Evolutionary conservation across 1,139 yeast species (phyloP).

Genomic region (Spathaspora jeffriesii): DNA sequence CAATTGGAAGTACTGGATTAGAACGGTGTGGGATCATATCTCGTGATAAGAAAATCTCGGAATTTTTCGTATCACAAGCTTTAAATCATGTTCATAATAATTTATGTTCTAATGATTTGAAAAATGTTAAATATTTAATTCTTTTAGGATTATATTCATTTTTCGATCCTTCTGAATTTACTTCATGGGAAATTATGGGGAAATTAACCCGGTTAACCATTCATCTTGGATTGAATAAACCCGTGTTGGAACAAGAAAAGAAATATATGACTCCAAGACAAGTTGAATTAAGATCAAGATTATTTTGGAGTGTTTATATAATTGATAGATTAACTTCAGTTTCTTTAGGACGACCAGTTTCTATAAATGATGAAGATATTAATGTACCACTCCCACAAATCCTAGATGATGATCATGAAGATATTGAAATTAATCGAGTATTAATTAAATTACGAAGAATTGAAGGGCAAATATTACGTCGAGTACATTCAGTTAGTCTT

Average conservation of each 20-base stretch:
- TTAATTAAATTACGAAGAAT: constrained; percentile 40
- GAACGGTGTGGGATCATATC: constrained; percentile 31
- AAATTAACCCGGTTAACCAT: constrained; percentile 39
- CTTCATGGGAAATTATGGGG: constrained; percentile 52
- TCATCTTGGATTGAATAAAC: constrained; percentile 43
- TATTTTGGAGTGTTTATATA: constrained; percentile 53
- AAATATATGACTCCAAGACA: constrained; percentile 24
- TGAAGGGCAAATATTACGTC: constrained; percentile 41
- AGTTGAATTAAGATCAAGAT: constrained; percentile 40
- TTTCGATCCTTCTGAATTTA: constrained; percentile 42
- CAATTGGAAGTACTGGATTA: constrained; percentile 48
- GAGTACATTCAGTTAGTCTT: constrained; percentile 37
- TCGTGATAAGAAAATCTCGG: constrained; percentile 26
- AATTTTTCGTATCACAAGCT: constrained; percentile 18
- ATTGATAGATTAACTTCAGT: constrained; percentile 47
- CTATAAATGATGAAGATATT: constrained; percentile 47
- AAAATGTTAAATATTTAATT: constrained; percentile 36
- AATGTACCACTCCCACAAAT: constrained; percentile 38
- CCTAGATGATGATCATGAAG: constrained; percentile 35
- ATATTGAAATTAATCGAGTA: constrained; percentile 35
- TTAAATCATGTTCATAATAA: constrained; percentile 26
- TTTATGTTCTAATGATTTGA: constrained; percentile 31
- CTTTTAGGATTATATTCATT: constrained; percentile 46
- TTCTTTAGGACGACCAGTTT: constrained; percentile 44
- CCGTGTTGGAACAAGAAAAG: constrained; percentile 22